Percentiles rank a stretch among this genome's conserved stretches.
Conservation (phyloP, 148 eudicot species). For the Vaccinium darrowii region DNA sequence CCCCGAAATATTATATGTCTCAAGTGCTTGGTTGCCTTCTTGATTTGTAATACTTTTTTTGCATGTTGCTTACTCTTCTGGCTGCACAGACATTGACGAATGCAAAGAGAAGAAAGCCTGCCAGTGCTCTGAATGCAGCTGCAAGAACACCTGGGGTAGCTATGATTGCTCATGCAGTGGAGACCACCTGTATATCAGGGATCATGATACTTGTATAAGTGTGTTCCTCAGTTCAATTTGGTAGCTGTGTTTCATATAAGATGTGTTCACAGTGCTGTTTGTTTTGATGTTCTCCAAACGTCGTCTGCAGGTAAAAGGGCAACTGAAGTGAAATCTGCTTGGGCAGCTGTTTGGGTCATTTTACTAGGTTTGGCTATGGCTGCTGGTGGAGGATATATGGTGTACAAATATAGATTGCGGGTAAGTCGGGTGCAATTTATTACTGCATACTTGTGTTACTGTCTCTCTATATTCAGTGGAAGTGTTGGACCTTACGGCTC, state of each 20-base stretch:
- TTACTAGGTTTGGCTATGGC: conserved; percentile 70
- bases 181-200: conserved; percentile 74
- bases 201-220: conserved; percentile 96
- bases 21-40: conserved; percentile 2
- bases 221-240: conserved; percentile 22
- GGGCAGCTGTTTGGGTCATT: conserved; percentile 80
- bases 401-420: conserved; percentile 90
- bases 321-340: conserved; percentile 60
- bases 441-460: not conserved
- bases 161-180: conserved; percentile 81
- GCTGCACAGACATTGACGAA: conserved; percentile 70
- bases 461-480: not conserved
- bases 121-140: conserved; percentile 89
- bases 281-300: conserved; percentile 6
- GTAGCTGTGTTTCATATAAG: not conserved
- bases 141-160: conserved; percentile 98
- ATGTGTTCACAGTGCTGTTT: not conserved
- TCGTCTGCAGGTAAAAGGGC: conserved; percentile 59
- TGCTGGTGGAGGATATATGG: conserved; percentile 72
- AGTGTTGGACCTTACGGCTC: not conserved
- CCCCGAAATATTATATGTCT: not conserved
- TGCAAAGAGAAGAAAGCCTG: conserved; percentile 86
- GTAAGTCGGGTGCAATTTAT: conserved; percentile 42
- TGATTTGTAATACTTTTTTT: not conserved
- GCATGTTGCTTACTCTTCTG: not conserved